These are phyloP conservation scores for Haplosporangium sp. DNA, from an alignment of 371 early-diverging fungal genomes.

Conservation along the genomic window DNA sequence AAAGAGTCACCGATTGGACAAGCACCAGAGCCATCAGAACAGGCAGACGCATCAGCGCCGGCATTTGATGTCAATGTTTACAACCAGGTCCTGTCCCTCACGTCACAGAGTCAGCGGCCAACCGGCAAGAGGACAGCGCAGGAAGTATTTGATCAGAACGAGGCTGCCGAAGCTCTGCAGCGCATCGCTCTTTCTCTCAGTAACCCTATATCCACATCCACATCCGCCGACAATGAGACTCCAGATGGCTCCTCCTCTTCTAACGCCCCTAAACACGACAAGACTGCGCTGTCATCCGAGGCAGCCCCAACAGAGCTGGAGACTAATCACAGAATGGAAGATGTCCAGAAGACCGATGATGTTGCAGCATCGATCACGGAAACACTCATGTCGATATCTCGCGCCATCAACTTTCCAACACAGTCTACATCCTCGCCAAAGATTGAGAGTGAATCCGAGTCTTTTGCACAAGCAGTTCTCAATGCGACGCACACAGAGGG, in stretches of 20 bases:
- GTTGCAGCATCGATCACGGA: slow-evolving; percentile 9
- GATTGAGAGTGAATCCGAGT: slow-evolving; percentile 10
- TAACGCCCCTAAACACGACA: neutral
- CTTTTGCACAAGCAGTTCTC: slow-evolving; percentile 24
- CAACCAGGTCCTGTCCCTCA: slow-evolving; percentile 27
- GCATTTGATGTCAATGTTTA: slow-evolving; percentile 22
- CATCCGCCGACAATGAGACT: neutral
- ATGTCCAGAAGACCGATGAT: slow-evolving; percentile 4
- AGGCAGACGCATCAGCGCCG: slow-evolving; percentile 5
- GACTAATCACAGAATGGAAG: slow-evolving; percentile 4
- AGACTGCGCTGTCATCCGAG: slow-evolving; percentile 1
- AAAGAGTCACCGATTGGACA: neutral
- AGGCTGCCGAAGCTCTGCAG: slow-evolving; percentile 29
- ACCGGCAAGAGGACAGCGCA: slow-evolving; percentile 17
- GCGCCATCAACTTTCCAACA: slow-evolving; percentile 29
- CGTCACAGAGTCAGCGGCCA: slow-evolving; percentile 12
- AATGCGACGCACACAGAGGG: slow-evolving; percentile 22
- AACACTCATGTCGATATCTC: slow-evolving; percentile 28
- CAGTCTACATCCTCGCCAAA: slow-evolving; percentile 7
- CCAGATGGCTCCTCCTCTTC: neutral
- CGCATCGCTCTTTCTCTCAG: slow-evolving; percentile 30
- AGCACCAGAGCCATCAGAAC: neutral
- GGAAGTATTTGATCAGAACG: slow-evolving; percentile 28
- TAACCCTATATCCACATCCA: neutral
- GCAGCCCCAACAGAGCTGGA: slow-evolving; percentile 1